Base-by-base conservation (phyloP, 208 protist genomes). In the Herpetomonas samuelpessoai region DNA sequence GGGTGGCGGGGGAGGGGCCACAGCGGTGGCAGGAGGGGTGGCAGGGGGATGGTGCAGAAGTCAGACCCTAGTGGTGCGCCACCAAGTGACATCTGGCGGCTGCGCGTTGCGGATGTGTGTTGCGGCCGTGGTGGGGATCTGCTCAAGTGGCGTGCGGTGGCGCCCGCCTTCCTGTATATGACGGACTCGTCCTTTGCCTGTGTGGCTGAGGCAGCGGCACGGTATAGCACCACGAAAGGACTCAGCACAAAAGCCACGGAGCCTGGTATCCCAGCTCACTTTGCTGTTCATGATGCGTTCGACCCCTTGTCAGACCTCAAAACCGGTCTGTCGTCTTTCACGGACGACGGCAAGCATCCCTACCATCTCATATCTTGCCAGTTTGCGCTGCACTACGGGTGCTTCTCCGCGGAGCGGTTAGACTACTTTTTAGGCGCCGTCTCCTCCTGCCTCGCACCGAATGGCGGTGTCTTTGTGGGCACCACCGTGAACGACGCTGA, bases 311-410 rank as follows among this genome's bases (percentile, higher is more conserved):
- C 68, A 3, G 44, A 55, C 7, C 57, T 88, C 3, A 48, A 50
- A 9, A 27, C 21, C 0, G 54, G 75, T 18, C 65, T 90, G 1
- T 28, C 30, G 26, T 57, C 38, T 53, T 66, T 59, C 25, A 48
- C 35, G 1, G 31, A 31, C 2, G 7, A 53, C 49, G 27, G 54
- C 29, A 55, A 53, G 12, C 55, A 38, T 6, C 51, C 62, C 12
- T 79, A 84, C 29, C 68, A 86, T 47, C 52, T 93, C 49, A 58
- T 71, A 29, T 91, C 87, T 18, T 93, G 87, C 41, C 87, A 93
- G 57, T 93, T 93, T 71, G 88, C 87, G 21, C 69, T 93, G 61
- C 87, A 93, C 76, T 91, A 91, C 66, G 83, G 81, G 16, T 93
- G 75, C 55, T 62, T 52, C 14, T 73, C 70, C 0, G 62, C 66